These are phyloP conservation scores for Nicotiana undulata DNA, from an alignment of 257 asterid species.

Conservation along the genomic window DNA sequence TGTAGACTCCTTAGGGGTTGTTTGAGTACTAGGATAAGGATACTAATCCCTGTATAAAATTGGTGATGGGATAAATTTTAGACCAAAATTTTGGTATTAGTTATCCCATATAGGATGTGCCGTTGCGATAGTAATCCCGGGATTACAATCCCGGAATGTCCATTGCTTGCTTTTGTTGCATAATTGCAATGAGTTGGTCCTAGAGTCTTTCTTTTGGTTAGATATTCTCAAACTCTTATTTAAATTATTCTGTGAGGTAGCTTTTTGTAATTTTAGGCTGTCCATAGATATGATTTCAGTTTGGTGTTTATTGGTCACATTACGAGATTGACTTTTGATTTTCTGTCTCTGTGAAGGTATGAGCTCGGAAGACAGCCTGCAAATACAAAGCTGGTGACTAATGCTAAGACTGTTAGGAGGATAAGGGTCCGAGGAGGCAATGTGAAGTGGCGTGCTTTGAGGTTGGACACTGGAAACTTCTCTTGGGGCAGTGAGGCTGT, in stretches of 20 bases:
- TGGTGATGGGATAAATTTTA: no score
- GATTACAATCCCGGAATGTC: no score
- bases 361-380: slow-evolving; percentile 46
- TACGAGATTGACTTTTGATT: neutral
- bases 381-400: slow-evolving; percentile 31
- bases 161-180: neutral
- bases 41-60: no score
- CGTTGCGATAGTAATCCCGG: no score
- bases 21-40: no score
- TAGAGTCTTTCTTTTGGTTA: neutral
- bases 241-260: no score
- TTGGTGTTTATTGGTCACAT: no score
- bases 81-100: no score
- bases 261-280: neutral
- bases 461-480: slow-evolving; percentile 35
- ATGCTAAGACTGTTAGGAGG: slow-evolving; percentile 38
- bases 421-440: slow-evolving; percentile 37
- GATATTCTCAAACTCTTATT: neutral
- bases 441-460: slow-evolving; percentile 39
- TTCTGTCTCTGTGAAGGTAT: slow-evolving; percentile 18
- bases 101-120: no score
- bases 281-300: neutral
- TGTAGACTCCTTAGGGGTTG: no score
- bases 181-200: neutral
- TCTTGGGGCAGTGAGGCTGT: slow-evolving; percentile 44